Conservation (phyloP, 2,329 filamentous ascomycete genomes). For the Rhexocercosporidium sp. region DNA sequence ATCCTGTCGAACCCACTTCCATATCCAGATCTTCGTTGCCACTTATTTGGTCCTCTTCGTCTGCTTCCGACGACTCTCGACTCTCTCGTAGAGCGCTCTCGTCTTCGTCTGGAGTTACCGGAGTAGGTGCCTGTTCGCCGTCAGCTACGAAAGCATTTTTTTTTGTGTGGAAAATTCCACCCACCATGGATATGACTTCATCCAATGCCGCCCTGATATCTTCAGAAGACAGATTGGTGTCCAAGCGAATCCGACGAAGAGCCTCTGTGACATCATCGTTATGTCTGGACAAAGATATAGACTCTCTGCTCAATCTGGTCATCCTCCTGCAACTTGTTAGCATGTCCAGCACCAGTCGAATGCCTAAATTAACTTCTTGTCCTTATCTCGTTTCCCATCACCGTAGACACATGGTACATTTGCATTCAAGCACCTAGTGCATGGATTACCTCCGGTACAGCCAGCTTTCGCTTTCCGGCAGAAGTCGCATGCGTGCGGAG, state of each 20-base stretch:
- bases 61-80: constrained; percentile 13
- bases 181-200: constrained; percentile 33
- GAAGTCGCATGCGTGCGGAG: constrained; percentile 42
- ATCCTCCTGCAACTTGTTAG: constrained; percentile 26
- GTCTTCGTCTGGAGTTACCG: constrained; percentile 10
- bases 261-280: constrained; percentile 29
- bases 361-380: constrained; percentile 31
- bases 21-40: constrained; percentile 26
- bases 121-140: constrained; percentile 14
- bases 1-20: constrained; percentile 38
- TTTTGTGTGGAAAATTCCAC: not conserved
- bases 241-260: constrained; percentile 31
- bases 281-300: constrained; percentile 23
- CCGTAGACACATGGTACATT: constrained; percentile 35
- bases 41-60: constrained; percentile 10
- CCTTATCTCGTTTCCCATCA: constrained; percentile 39
- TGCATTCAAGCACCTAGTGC: constrained; percentile 40
- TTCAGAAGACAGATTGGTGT: constrained; percentile 25
- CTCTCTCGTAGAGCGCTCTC: not conserved
- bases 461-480: constrained; percentile 46
- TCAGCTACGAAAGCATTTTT: constrained; percentile 8
- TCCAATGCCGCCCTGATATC: constrained; percentile 31
- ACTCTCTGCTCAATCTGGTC: constrained; percentile 32
- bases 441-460: constrained; percentile 44
- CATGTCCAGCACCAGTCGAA: not conserved